phyloP scores from a whole-genome alignment of 176 grass and related monocot species.

The Miscanthus lutarioriparius region DNA sequence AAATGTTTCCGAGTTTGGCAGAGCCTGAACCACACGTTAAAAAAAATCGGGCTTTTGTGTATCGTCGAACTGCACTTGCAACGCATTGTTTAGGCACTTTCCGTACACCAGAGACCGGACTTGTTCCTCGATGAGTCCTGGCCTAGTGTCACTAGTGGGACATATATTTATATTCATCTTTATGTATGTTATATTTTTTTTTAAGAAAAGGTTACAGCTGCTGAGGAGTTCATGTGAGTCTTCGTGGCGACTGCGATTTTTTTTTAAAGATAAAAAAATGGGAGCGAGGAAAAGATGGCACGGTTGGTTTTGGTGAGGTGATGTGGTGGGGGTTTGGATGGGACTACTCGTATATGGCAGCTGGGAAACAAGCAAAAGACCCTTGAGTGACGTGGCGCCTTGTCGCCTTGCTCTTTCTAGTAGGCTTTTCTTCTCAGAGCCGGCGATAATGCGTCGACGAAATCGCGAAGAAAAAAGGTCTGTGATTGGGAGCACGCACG shows the following conservation, averaged over 20 bases:
- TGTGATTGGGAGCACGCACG: no score
- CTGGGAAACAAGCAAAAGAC: slow-evolving; percentile 8
- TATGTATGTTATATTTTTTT: no score
- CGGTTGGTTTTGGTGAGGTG: not conserved
- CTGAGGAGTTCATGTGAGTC: not conserved
- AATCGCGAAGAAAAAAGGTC: no score
- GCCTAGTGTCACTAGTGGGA: no score
- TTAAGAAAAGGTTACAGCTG: no score
- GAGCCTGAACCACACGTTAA: no score
- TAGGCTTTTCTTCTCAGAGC: not conserved
- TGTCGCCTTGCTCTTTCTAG: slow-evolving; percentile 51
- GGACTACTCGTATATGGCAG: not conserved
- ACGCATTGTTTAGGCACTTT: not conserved
- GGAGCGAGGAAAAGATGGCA: not conserved
- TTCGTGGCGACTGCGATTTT: not conserved
- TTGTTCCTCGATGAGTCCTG: no score
- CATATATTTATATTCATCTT: no score
- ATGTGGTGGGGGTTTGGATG: not conserved
- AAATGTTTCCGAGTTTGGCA: no score
- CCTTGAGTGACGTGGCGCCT: slow-evolving; percentile 27
- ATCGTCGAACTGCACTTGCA: slow-evolving; percentile 16
- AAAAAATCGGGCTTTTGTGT: not conserved
- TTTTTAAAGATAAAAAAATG: not conserved
- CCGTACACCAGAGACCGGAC: no score
- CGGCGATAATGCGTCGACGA: not conserved